Percentiles rank a stretch among this genome's conserved stretches.
Evolutionary conservation across 345 rosid genomes (phyloP).

Genomic region (Jatropha curcas): DNA sequence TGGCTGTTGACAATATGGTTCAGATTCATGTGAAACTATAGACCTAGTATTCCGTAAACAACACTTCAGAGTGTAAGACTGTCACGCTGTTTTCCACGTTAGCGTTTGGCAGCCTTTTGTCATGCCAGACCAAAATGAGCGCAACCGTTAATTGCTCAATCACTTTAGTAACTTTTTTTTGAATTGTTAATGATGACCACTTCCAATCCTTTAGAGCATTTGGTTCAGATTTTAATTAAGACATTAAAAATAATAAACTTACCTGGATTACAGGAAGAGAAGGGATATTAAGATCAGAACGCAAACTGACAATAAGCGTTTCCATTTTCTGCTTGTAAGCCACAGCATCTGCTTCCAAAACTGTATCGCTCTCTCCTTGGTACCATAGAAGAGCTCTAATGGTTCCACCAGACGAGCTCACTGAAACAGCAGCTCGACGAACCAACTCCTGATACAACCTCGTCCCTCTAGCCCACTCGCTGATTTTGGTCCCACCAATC

Average conservation of each 20-base stretch:
- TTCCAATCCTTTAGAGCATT: too few species aligned
- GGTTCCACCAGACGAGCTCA: constrained; percentile 23
- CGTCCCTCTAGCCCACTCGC: constrained; percentile 21
- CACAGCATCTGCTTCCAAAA: constrained; percentile 18
- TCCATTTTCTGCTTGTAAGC: constrained; percentile 21
- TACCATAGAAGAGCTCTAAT: constrained; percentile 28
- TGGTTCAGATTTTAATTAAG: too few species aligned
- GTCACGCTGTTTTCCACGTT: too few species aligned
- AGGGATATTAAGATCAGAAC: constrained; percentile 23
- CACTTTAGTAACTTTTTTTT: too few species aligned
- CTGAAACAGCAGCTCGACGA: constrained; percentile 19
- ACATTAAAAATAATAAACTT: not conserved
- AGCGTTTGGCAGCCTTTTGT: too few species aligned
- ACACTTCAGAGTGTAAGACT: too few species aligned
- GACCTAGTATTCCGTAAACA: too few species aligned
- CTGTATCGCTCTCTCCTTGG: constrained; percentile 34
- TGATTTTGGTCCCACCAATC: constrained; percentile 24
- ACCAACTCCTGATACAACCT: constrained; percentile 11
- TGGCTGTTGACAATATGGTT: too few species aligned
- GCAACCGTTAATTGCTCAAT: too few species aligned
- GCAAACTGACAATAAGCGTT: constrained; percentile 15
- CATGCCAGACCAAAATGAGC: too few species aligned
- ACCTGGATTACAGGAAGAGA: constrained; percentile 28
- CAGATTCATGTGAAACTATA: too few species aligned
- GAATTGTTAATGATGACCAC: too few species aligned